Percentiles rank a stretch among this genome's conserved stretches.
Conservation (phyloP, 352 stramenopile species). For the Phytophthora citrophthora region DNA sequence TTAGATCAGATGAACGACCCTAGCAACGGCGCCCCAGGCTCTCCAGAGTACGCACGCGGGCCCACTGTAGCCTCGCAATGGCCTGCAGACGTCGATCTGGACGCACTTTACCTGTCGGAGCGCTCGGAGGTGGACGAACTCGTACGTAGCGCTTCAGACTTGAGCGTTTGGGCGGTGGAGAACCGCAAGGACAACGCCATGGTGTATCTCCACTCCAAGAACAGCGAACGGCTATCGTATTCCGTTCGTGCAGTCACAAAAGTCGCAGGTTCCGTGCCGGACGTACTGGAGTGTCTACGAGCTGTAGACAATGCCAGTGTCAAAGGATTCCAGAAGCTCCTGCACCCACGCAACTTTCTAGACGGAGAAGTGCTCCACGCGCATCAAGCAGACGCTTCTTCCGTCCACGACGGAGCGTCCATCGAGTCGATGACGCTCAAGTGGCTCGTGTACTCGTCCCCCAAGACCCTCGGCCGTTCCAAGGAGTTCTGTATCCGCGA, state of each 20-base stretch:
- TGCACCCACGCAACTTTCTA: constrained; percentile 78
- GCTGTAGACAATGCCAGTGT: constrained; percentile 64
- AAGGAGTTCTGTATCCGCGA: constrained; percentile 88
- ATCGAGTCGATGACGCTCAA: constrained; percentile 83
- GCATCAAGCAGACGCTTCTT: constrained; percentile 39
- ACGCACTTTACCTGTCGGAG: constrained; percentile 78
- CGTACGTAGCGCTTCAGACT: constrained; percentile 65
- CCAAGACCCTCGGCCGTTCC: constrained; percentile 75
- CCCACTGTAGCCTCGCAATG: constrained; percentile 51
- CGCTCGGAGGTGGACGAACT: constrained; percentile 74
- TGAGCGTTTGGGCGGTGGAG: constrained; percentile 82
- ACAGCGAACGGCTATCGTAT: constrained; percentile 80
- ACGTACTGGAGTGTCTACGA: constrained; percentile 83
- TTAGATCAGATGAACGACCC: constrained; percentile 31
- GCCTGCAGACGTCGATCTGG: constrained; percentile 79
- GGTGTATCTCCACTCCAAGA: constrained; percentile 86
- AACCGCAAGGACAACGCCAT: constrained; percentile 63
- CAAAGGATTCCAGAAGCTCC: constrained; percentile 71
- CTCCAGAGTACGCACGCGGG: constrained; percentile 31
- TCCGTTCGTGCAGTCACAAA: constrained; percentile 75
- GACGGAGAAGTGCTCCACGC: constrained; percentile 83
- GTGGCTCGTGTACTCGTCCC: constrained; percentile 81
- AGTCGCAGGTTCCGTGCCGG: constrained; percentile 66
- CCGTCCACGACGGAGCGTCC: constrained; percentile 15
- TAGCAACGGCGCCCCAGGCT: constrained; percentile 12